phyloP scores from a whole-genome alignment of 352 stramenopile genomes.

The Pythium rhizo-oryzae region DNA sequence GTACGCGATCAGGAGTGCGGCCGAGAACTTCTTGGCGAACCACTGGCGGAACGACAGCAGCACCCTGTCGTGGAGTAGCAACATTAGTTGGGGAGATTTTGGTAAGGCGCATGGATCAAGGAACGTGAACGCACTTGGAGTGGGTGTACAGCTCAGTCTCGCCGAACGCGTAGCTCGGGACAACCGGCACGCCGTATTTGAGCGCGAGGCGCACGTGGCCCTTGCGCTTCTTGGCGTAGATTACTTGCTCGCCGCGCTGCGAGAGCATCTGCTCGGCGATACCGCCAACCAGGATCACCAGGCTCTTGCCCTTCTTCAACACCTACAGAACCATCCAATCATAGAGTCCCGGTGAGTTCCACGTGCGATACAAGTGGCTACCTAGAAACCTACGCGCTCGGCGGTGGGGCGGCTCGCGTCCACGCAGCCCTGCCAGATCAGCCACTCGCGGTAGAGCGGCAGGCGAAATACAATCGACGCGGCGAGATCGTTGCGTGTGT shows the following conservation, averaged over 20 bases:
- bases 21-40: slow-evolving; percentile 65
- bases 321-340: background rate
- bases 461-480: slow-evolving; percentile 82
- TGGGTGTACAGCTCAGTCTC: slow-evolving; percentile 84
- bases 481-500: slow-evolving; percentile 65
- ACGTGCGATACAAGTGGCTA: too few species aligned
- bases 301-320: slow-evolving; percentile 69
- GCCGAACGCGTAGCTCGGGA: slow-evolving; percentile 78
- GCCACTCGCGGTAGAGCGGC: slow-evolving; percentile 75
- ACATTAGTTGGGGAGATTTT: too few species aligned
- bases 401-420: slow-evolving; percentile 68
- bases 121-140: slow-evolving; percentile 44
- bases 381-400: slow-evolving; percentile 27
- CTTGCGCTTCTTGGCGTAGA: slow-evolving; percentile 85
- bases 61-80: slow-evolving; percentile 31
- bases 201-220: slow-evolving; percentile 77
- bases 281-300: slow-evolving; percentile 79
- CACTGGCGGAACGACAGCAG: slow-evolving; percentile 69
- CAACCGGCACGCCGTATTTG: slow-evolving; percentile 74
- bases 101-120: too few species aligned
- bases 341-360: too few species aligned
- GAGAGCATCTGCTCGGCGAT: slow-evolving; percentile 87
- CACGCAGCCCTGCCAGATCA: slow-evolving; percentile 82
- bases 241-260: slow-evolving; percentile 66
- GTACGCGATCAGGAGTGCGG: slow-evolving; percentile 64